Evolutionary conservation across 805 yeast genomes (phyloP).

Genomic region (Wickerhamomyces bovis): DNA sequence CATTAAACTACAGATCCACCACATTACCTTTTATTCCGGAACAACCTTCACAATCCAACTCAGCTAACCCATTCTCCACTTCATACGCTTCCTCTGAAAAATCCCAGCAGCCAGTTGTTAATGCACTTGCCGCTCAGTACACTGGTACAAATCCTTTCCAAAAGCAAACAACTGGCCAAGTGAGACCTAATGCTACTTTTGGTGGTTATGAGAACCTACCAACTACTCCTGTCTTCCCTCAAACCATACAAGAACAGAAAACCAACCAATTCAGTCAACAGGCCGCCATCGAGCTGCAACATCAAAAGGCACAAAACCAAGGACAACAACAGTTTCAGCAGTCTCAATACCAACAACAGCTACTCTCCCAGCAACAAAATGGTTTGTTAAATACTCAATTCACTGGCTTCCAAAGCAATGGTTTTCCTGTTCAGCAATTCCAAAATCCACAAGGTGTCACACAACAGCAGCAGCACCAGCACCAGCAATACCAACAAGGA

Average conservation of each 20-base stretch:
- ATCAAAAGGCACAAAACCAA: constrained; percentile 17
- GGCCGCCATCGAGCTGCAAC: constrained; percentile 32
- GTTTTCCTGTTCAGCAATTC: constrained; percentile 5
- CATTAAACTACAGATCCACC: constrained; percentile 14
- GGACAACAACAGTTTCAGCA: constrained; percentile 20
- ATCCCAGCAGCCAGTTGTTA: not conserved
- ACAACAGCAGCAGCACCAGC: not conserved
- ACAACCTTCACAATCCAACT: constrained; percentile 11
- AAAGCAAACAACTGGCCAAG: constrained; percentile 12
- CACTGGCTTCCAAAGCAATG: constrained; percentile 3
- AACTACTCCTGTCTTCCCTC: constrained; percentile 64
- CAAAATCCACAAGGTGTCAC: not conserved
- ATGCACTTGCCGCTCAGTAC: constrained; percentile 17
- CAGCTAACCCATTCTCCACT: constrained; percentile 25
- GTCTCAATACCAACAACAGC: constrained; percentile 19
- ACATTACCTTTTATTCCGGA: constrained; percentile 11
- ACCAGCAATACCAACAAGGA: no score
- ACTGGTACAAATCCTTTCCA: constrained; percentile 38
- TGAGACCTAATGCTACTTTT: constrained; percentile 50
- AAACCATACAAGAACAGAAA: constrained; percentile 41
- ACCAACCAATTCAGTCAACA: constrained; percentile 32
- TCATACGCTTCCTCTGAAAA: constrained; percentile 1
- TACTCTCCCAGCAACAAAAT: constrained; percentile 9
- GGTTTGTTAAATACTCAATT: constrained; percentile 8
- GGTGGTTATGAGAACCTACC: constrained; percentile 68